Evolutionary conservation across 2,329 filamentous ascomycete species (phyloP).

Genomic region (Cytospora paraplurivora): DNA sequence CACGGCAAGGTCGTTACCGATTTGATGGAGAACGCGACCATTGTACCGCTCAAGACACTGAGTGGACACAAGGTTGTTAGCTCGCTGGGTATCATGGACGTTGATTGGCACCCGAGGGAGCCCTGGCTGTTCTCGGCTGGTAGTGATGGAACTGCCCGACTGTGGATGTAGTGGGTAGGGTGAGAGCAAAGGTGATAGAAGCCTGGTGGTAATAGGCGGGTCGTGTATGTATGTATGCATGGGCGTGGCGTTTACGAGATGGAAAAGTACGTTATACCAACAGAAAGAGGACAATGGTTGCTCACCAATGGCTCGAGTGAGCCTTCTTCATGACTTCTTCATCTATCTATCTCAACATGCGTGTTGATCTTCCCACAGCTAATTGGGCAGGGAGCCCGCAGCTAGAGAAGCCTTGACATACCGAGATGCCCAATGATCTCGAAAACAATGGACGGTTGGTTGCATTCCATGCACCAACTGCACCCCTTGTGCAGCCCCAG

Average conservation of each 20-base stretch:
- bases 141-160: slow-evolving; percentile 85
- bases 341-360: not conserved
- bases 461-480: slow-evolving; percentile 7
- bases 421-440: slow-evolving; percentile 14
- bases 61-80: slow-evolving; percentile 85
- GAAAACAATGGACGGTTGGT: not conserved
- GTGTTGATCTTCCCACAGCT: not conserved
- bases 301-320: slow-evolving; percentile 9
- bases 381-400: slow-evolving; percentile 9
- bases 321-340: not conserved
- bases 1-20: slow-evolving; percentile 95
- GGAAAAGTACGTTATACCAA: slow-evolving; percentile 26
- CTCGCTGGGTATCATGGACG: slow-evolving; percentile 85
- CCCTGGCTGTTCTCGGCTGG: slow-evolving; percentile 95
- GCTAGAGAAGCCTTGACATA: slow-evolving; percentile 7
- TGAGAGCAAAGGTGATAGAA: not conserved
- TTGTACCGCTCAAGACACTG: slow-evolving; percentile 93
- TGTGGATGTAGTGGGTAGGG: slow-evolving; percentile 68
- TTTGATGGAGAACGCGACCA: slow-evolving; percentile 92
- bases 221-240: slow-evolving; percentile 21
- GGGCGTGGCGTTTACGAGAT: slow-evolving; percentile 27
- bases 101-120: slow-evolving; percentile 94
- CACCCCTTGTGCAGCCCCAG: slow-evolving; percentile 4
- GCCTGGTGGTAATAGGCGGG: not conserved
- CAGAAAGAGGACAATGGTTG: slow-evolving; percentile 10